Evolutionary conservation across 371 early-diverging fungal species (phyloP).

Genomic region (Entomophthora muscae): DNA sequence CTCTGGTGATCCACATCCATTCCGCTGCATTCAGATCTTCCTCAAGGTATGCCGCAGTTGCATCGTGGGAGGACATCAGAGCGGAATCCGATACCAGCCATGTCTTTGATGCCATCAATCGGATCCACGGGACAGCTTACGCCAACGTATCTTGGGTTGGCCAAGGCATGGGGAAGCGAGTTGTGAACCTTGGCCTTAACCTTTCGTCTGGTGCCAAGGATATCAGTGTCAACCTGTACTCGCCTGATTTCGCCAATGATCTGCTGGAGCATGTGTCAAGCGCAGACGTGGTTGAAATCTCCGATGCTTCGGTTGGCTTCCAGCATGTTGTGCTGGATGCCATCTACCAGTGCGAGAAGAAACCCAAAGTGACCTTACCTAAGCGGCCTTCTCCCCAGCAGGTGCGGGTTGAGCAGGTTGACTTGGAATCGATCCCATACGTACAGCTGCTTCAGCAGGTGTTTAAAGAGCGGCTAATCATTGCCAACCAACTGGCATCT

Average conservation of each 20-base stretch:
- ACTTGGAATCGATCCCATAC: slow-evolving; percentile 70
- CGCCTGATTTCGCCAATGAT: not conserved
- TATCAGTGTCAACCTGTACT: not conserved
- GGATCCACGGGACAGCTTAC: not conserved
- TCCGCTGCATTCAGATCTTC: too few species aligned
- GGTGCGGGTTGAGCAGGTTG: slow-evolving; percentile 8
- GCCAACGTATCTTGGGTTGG: not conserved
- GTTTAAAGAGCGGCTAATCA: slow-evolving; percentile 53
- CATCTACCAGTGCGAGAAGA: not conserved
- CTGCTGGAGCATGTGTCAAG: not conserved
- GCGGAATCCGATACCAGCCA: not conserved
- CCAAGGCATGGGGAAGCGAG: not conserved
- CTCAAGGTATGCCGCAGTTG: too few species aligned
- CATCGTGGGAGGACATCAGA: too few species aligned
- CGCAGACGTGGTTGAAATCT: not conserved
- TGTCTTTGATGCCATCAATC: not conserved
- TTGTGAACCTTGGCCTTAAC: not conserved
- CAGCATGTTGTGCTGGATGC: not conserved
- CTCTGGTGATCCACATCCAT: too few species aligned
- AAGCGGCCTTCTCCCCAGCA: not conserved
- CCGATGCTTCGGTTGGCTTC: not conserved
- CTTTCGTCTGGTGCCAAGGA: not conserved
- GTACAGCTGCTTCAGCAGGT: slow-evolving; percentile 57
- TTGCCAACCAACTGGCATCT: slow-evolving; percentile 46
- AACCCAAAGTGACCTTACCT: not conserved